phyloP scores from a whole-genome alignment of 352 stramenopile genomes.

The Blastocystis sp. region DNA sequence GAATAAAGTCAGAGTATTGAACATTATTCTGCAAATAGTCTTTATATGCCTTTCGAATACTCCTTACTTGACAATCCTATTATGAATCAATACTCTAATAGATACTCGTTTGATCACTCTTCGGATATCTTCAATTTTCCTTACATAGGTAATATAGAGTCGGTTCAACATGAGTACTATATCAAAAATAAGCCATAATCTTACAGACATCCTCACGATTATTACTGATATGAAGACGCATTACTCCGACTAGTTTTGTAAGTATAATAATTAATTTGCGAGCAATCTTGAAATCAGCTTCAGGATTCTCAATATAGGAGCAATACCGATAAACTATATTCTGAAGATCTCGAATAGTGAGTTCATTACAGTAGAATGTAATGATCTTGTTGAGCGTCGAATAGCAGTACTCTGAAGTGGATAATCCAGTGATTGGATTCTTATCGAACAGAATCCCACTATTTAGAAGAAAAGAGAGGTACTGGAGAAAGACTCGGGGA shows the following conservation, averaged over 20 bases:
- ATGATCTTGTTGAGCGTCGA: neutral
- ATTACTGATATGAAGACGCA: neutral
- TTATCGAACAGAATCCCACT: slow-evolving; percentile 35
- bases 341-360: neutral
- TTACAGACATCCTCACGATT: neutral
- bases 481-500: neutral
- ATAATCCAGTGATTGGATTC: neutral
- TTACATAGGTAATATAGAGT: neutral
- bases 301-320: neutral
- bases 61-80: neutral
- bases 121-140: slow-evolving; percentile 18
- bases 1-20: neutral
- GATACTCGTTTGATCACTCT: neutral
- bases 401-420: neutral
- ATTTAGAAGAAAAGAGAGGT: slow-evolving; percentile 7
- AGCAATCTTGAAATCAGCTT: neutral
- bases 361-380: neutral
- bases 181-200: neutral
- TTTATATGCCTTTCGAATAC: slow-evolving; percentile 1
- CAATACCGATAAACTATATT: neutral
- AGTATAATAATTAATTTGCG: neutral
- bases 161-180: neutral
- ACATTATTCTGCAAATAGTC: neutral
- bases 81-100: neutral
- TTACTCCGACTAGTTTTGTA: neutral